phyloP scores from a whole-genome alignment of 306 rosid genomes.

The Geum urbanum region DNA sequence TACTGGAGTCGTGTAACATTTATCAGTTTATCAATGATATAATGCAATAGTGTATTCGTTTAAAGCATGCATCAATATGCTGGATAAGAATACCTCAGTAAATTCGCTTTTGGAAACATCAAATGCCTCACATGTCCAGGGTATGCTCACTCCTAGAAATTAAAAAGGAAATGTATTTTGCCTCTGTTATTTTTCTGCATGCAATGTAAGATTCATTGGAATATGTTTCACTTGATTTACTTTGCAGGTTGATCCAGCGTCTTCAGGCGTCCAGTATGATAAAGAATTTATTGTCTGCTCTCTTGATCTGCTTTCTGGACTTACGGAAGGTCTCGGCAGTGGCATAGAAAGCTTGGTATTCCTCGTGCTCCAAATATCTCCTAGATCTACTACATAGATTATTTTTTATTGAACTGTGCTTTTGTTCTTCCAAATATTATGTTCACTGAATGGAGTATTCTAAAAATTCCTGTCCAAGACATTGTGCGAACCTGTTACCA shows the following conservation, averaged over 20 bases:
- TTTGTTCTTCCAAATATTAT: conserved; percentile 7
- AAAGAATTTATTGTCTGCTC: conserved; percentile 94
- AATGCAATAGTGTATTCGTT: neutral
- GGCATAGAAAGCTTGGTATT: conserved; percentile 97
- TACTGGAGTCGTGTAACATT: neutral
- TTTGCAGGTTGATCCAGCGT: conserved; percentile 75
- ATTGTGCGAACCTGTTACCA: neutral
- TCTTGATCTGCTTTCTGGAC: conserved; percentile 97
- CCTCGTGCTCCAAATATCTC: conserved; percentile 20
- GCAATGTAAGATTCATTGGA: neutral
- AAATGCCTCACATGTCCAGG: neutral
- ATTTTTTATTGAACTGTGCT: conserved; percentile 10
- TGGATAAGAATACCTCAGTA: neutral
- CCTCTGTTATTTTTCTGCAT: neutral
- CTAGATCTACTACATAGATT: neutral
- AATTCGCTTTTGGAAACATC: neutral
- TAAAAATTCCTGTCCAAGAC: neutral
- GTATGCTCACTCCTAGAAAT: neutral
- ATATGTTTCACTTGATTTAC: conserved; percentile 16
- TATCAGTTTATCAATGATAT: neutral
- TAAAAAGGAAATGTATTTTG: neutral
- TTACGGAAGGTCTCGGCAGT: conserved; percentile 97
- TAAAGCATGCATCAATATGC: neutral
- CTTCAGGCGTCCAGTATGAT: conserved; percentile 83
- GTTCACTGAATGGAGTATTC: conserved; percentile 5